phyloP scores from a whole-genome alignment of 345 rosid genomes.

The Excoecaria cochinchinensis region DNA sequence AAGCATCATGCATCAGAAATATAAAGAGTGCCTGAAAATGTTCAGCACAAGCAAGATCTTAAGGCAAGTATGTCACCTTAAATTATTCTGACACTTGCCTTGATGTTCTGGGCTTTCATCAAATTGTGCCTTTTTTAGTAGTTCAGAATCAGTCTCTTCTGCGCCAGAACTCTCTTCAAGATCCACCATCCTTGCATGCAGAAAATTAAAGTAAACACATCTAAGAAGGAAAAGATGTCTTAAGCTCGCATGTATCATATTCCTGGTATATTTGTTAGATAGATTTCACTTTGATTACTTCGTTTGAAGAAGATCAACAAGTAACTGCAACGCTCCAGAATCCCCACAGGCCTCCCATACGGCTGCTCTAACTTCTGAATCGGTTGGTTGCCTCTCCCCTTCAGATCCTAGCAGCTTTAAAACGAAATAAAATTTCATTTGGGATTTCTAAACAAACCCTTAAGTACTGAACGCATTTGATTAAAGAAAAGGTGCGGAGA shows the following conservation, averaged over 20 bases:
- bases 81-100: slow-evolving; percentile 24
- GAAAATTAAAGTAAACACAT: not conserved
- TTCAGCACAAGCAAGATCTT: not conserved
- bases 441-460: too few relatives aligned
- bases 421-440: slow-evolving; percentile 10
- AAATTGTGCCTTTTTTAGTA: slow-evolving; percentile 42
- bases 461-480: not conserved
- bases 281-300: slow-evolving; percentile 43
- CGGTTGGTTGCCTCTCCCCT: slow-evolving; percentile 63
- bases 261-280: not conserved
- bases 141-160: slow-evolving; percentile 51
- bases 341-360: slow-evolving; percentile 95
- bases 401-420: slow-evolving; percentile 65
- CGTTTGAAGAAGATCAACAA: slow-evolving; percentile 78
- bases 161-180: slow-evolving; percentile 76
- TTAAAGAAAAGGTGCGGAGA: not conserved
- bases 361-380: slow-evolving; percentile 80
- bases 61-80: not conserved
- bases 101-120: slow-evolving; percentile 29
- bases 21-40: not conserved
- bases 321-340: slow-evolving; percentile 88
- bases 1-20: not conserved
- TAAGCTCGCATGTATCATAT: not conserved
- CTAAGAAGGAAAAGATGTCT: not conserved
- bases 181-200: slow-evolving; percentile 59